Conservation (phyloP, 2,329 filamentous ascomycete genomes). For the Dendrostoma leiphaemia region DNA sequence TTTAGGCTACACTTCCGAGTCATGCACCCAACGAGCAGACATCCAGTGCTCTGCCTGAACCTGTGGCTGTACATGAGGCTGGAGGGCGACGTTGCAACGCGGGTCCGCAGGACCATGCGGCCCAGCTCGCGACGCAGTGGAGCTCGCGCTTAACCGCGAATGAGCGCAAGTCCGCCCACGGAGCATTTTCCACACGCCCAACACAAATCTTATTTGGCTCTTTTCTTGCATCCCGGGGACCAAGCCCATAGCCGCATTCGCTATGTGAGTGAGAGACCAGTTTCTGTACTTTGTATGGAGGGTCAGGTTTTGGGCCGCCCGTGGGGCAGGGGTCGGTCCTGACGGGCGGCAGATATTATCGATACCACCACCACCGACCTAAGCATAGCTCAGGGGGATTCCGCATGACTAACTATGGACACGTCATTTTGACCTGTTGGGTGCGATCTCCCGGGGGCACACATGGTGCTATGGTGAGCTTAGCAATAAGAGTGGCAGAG, state of each 20-base stretch:
- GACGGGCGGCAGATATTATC: background rate
- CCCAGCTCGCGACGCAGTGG: background rate
- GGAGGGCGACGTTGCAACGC: conserved; percentile 1
- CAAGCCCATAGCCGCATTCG: background rate
- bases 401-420: background rate
- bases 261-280: background rate
- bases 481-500: background rate
- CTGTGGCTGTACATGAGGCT: conserved; percentile 11
- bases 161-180: background rate
- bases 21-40: background rate
- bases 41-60: background rate
- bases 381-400: background rate
- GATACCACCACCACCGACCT: no score
- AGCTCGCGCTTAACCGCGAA: conserved; percentile 7
- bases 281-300: background rate
- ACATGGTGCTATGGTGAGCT: no score
- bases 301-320: background rate
- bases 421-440: background rate
- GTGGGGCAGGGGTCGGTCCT: background rate
- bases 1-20: background rate
- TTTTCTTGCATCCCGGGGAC: background rate
- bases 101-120: conserved; percentile 4
- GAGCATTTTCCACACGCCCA: no score
- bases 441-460: background rate
- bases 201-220: background rate